Conservation (phyloP, 495 filamentous ascomycete genomes). For the Penicillium ucsense region DNA sequence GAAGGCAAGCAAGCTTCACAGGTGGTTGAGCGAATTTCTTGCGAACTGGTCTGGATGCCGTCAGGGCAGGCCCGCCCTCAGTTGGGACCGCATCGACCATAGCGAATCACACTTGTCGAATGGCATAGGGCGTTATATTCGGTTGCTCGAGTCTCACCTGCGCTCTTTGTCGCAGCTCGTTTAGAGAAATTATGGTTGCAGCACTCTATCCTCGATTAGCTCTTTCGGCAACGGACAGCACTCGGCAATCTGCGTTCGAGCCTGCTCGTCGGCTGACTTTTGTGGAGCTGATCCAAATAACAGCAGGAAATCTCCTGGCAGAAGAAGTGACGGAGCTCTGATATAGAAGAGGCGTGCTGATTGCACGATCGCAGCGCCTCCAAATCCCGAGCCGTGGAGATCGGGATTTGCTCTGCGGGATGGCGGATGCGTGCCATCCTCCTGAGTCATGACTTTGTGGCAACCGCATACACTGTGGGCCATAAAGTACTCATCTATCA, state of each 20-base stretch:
- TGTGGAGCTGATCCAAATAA: background rate
- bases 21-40: conserved; percentile 47
- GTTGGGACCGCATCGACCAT: conserved; percentile 18
- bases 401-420: conserved; percentile 21
- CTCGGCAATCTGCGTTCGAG: no score
- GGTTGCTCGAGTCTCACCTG: conserved; percentile 4
- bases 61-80: conserved; percentile 9
- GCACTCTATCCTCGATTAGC: no score
- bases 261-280: background rate
- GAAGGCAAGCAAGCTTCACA: conserved; percentile 54
- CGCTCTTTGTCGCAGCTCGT: background rate
- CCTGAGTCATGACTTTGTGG: no score
- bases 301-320: background rate
- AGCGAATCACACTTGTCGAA: conserved; percentile 16
- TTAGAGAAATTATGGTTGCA: no score
- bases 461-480: no score
- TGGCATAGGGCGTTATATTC: conserved; percentile 6
- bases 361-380: conserved; percentile 11
- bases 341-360: conserved; percentile 19
- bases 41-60: conserved; percentile 21
- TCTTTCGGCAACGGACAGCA: no score
- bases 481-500: no score
- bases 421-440: background rate
- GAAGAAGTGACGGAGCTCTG: conserved; percentile 6
- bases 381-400: conserved; percentile 24